A percentile compares a stretch with the other conserved stretches of the same genome.
Conservation (phyloP, 768 basidiomycete species). For the Amanita polypyramis region DNA sequence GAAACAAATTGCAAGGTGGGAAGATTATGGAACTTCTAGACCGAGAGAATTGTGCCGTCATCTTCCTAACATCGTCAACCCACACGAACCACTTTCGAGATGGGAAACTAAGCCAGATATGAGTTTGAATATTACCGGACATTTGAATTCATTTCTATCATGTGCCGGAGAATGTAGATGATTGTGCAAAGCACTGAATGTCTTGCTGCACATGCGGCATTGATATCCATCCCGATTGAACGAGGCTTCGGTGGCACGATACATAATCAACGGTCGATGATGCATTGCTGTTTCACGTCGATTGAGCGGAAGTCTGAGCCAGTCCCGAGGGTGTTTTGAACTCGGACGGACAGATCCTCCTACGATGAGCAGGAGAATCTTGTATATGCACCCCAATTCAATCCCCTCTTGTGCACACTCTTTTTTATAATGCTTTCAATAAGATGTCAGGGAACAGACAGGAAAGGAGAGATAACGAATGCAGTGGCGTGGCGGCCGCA, state of each 20-base stretch:
- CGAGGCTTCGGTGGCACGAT: constrained; percentile 22
- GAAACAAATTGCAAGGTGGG: not conserved
- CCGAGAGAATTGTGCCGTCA: constrained; percentile 11
- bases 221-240: constrained; percentile 30
- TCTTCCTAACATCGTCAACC: constrained; percentile 18
- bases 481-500: too few species aligned
- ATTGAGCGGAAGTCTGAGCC: constrained; percentile 19
- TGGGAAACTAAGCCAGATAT: constrained; percentile 34
- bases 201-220: constrained; percentile 29
- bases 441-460: too few species aligned
- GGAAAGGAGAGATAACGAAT: too few species aligned
- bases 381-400: not conserved
- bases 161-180: constrained; percentile 29
- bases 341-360: constrained; percentile 17
- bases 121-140: constrained; percentile 29
- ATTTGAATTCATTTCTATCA: constrained; percentile 29
- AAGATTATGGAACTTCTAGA: not conserved
- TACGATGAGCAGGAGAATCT: not conserved
- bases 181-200: constrained; percentile 17
- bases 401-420: too few species aligned
- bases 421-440: too few species aligned
- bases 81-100: constrained; percentile 31
- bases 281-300: constrained; percentile 26
- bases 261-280: constrained; percentile 15
- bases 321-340: constrained; percentile 27